These are phyloP conservation scores for Trichoderma atroviride DNA, from an alignment of 2,329 filamentous ascomycete species.

Conservation along the genomic window DNA sequence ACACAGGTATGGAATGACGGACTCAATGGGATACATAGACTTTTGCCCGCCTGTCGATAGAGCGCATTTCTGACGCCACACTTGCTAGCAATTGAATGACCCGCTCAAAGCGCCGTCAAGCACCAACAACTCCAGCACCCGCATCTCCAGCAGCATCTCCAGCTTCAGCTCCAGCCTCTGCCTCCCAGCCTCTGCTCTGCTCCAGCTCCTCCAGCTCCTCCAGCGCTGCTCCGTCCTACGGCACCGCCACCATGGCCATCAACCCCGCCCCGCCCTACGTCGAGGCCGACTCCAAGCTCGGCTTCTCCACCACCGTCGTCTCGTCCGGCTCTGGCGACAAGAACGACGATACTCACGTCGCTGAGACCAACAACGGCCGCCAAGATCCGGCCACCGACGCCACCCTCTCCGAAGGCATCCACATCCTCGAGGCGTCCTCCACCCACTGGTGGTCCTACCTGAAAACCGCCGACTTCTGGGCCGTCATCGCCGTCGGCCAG, in stretches of 20 bases:
- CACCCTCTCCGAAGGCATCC: slow-evolving; percentile 54
- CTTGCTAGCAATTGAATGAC: slow-evolving; percentile 20
- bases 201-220: background rate
- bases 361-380: background rate
- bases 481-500: slow-evolving; percentile 80
- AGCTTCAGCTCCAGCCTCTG: slow-evolving; percentile 10
- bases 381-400: slow-evolving; percentile 34
- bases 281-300: slow-evolving; percentile 29
- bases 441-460: slow-evolving; percentile 73
- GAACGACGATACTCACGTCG: background rate
- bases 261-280: background rate
- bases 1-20: background rate
- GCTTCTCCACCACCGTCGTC: slow-evolving; percentile 28
- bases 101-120: background rate
- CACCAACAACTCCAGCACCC: slow-evolving; percentile 14
- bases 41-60: background rate
- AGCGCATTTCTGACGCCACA: background rate
- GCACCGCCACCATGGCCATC: slow-evolving; percentile 10
- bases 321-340: slow-evolving; percentile 18
- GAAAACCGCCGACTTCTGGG: slow-evolving; percentile 83
- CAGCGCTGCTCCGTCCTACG: background rate
- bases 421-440: slow-evolving; percentile 56
- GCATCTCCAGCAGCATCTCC: background rate
- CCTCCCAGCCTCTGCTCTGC: slow-evolving; percentile 9
- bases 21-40: background rate